phyloP scores from a whole-genome alignment of 2,329 filamentous ascomycete genomes.

The Pseudofabraea citricarpa region DNA sequence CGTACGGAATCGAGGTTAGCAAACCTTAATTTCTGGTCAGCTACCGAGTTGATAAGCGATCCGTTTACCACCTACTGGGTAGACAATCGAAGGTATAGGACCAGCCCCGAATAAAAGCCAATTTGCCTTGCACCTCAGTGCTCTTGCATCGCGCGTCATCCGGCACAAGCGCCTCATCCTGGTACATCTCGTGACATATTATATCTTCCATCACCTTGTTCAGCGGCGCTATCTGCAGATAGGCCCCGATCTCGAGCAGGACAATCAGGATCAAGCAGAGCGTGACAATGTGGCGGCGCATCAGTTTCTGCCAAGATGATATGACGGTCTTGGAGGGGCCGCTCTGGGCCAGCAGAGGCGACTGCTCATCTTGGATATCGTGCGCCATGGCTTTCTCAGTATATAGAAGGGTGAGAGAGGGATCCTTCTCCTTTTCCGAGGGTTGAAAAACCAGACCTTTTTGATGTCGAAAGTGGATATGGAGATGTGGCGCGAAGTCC shows the following conservation, averaged over 20 bases:
- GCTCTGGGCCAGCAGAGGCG: no score
- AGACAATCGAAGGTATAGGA: slow-evolving; percentile 39
- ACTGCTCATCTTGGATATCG: no score
- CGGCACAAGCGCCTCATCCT: slow-evolving; percentile 28
- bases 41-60: no score
- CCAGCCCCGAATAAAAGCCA: slow-evolving; percentile 49
- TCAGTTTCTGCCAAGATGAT: no score
- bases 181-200: slow-evolving; percentile 44
- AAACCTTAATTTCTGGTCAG: no score
- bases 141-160: slow-evolving; percentile 44
- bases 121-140: slow-evolving; percentile 41
- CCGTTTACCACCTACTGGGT: slow-evolving; percentile 37
- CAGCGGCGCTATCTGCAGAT: slow-evolving; percentile 33
- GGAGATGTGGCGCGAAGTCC: no score
- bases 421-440: no score
- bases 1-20: slow-evolving; percentile 37
- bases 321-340: no score
- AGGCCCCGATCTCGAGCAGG: slow-evolving; percentile 38
- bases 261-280: slow-evolving; percentile 30
- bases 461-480: no score
- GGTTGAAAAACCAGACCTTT: no score
- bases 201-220: slow-evolving; percentile 49
- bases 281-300: slow-evolving; percentile 23
- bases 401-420: no score
- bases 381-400: no score